Evolutionary conservation across 1,139 yeast species (phyloP), one percentile per base, ranked within the genome.

Genomic region (Sugiyamaella grinbergsii): DNA sequence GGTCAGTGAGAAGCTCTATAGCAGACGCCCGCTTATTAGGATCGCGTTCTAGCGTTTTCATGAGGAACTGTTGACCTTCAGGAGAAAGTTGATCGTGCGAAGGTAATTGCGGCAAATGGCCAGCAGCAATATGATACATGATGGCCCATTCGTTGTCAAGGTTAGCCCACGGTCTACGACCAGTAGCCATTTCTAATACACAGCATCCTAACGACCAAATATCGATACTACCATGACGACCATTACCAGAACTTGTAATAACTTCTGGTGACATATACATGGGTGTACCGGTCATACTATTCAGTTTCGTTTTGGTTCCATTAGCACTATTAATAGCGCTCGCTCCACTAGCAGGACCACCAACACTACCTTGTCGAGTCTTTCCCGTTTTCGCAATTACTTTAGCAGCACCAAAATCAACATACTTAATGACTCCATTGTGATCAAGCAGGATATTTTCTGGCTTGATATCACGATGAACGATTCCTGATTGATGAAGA

Each of bases 211-310:
- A 70, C 0, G 98, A 65, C 84, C 84, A 68, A 63, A 77, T 67
- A 58, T 73, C 77, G 36, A 83, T 83, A 6, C 85, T 82, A 1
- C 95, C 95, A 61, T 78, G 82, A 52, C 80, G 77, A 36, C 83
- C 86, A 2, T 79, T 71, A 3, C 78, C 72, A 3, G 82, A 74
- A 1, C 97, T 97, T 1, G 95, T 87, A 52, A 93, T 90, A 0
- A 89, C 90, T 65, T 93, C 98, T 0, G 98, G 98, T 0, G 98
- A 88, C 98, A 93, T 93, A 69, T 93, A 93, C 98, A 93, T 93
- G 15, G 98, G 98, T 0, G 98, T 93, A 46, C 98, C 98, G 0
- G 95, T 88, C 83, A 91, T 82, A 37, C 73, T 71, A 55, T 74
- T 70, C 48, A 74, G 62, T 55, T 73, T 61, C 52, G 77, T 62